Evolutionary conservation across 768 basidiomycete genomes (phyloP).

Genomic region (Termitomyces sp.): DNA sequence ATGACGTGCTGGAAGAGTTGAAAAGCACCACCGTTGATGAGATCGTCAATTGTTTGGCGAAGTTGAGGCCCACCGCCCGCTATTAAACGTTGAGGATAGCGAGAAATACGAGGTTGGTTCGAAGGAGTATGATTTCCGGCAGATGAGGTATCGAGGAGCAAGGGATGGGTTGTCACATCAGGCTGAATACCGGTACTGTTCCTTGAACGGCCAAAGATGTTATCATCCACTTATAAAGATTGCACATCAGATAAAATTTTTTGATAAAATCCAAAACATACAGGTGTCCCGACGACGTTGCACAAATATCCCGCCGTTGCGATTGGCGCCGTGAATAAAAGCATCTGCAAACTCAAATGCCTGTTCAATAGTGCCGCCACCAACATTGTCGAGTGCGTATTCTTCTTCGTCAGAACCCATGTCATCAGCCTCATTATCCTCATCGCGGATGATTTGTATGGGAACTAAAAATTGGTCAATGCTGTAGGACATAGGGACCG

Average conservation of each 20-base stretch:
- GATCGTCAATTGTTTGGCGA: constrained; percentile 74
- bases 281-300: constrained; percentile 55
- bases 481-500: background rate
- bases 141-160: constrained; percentile 64
- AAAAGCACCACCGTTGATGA: constrained; percentile 77
- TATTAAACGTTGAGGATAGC: constrained; percentile 56
- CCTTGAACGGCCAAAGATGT: constrained; percentile 62
- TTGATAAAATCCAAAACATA: constrained; percentile 22
- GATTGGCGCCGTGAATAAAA: constrained; percentile 40
- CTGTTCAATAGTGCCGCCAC: constrained; percentile 38
- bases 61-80: constrained; percentile 53
- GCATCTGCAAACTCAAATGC: constrained; percentile 54
- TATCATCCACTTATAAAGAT: constrained; percentile 44
- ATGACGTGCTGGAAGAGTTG: constrained; percentile 86
- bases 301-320: constrained; percentile 44
- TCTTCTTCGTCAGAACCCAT: constrained; percentile 59
- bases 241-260: constrained; percentile 9
- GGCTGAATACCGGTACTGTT: constrained; percentile 45
- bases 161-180: constrained; percentile 77
- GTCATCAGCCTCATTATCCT: constrained; percentile 60
- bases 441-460: constrained; percentile 60
- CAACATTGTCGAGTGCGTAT: constrained; percentile 36
- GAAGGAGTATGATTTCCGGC: constrained; percentile 40
- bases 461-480: constrained; percentile 25
- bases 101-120: constrained; percentile 43